Conservation (phyloP, 2,329 filamentous ascomycete genomes). For the Aspergillus persii region DNA sequence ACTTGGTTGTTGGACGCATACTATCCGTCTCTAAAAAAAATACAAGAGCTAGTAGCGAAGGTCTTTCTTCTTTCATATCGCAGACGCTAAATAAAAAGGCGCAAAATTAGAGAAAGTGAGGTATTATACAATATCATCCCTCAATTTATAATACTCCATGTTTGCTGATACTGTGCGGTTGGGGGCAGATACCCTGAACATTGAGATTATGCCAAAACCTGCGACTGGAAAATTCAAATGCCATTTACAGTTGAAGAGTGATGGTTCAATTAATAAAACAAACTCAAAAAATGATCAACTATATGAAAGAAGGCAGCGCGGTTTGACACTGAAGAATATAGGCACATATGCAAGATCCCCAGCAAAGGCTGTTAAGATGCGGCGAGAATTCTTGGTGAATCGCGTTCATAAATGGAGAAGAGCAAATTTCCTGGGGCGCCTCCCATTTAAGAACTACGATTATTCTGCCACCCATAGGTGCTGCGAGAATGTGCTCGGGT, state of each 20-base stretch:
- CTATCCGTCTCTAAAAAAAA: background rate
- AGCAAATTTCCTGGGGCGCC: constrained; percentile 16
- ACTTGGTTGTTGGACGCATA: background rate
- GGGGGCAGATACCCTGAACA: background rate
- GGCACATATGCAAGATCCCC: background rate
- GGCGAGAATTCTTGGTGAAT: background rate
- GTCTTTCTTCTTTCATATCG: background rate
- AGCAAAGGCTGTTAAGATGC: background rate
- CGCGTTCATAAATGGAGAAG: background rate
- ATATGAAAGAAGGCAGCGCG: background rate
- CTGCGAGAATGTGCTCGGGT: constrained; percentile 95
- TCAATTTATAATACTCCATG: background rate
- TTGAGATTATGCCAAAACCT: background rate
- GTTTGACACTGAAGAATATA: background rate
- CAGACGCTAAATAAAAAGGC: background rate
- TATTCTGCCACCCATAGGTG: constrained; percentile 90
- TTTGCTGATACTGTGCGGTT: background rate
- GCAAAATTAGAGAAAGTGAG: background rate
- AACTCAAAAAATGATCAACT: background rate
- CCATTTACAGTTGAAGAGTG: background rate
- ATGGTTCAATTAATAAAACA: background rate
- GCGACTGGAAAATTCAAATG: background rate
- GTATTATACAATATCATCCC: background rate
- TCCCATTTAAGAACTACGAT: constrained; percentile 85
- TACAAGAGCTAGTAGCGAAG: background rate